phyloP scores from a whole-genome alignment of 169 alveolate genomes.

The Babesia divergens region DNA sequence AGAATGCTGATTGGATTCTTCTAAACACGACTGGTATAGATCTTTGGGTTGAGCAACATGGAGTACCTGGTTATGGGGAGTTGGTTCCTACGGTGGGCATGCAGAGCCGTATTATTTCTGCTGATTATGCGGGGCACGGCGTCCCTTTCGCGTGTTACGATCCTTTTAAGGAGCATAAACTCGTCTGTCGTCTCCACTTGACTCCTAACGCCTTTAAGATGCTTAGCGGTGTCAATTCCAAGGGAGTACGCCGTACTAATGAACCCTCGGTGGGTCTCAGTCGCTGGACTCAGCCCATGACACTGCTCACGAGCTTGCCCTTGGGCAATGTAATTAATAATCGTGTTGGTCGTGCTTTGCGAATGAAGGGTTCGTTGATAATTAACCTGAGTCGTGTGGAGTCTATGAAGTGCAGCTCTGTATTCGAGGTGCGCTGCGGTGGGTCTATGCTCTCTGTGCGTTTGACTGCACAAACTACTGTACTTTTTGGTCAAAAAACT shows the following conservation, averaged over 20 bases:
- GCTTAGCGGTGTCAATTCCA: not conserved
- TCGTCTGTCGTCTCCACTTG: slow-evolving; percentile 24
- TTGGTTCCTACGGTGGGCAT: slow-evolving; percentile 19
- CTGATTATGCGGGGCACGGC: slow-evolving; percentile 35
- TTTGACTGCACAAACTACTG: slow-evolving; percentile 51
- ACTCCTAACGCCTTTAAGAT: not conserved
- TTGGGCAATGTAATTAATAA: not conserved
- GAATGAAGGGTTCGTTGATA: slow-evolving; percentile 32
- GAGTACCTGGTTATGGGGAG: slow-evolving; percentile 55
- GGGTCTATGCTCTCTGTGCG: slow-evolving; percentile 13
- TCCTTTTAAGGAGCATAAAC: slow-evolving; percentile 57
- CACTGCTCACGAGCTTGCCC: not conserved
- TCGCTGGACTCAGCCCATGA: not conserved
- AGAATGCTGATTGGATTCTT: slow-evolving; percentile 51
- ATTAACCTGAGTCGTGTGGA: slow-evolving; percentile 54
- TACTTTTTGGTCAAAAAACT: slow-evolving; percentile 55
- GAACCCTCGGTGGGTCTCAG: not conserved
- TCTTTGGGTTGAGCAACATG: slow-evolving; percentile 58
- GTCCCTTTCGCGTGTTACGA: slow-evolving; percentile 55
- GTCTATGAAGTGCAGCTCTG: slow-evolving; percentile 33
- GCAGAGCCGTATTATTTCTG: not conserved
- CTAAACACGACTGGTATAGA: slow-evolving; percentile 56
- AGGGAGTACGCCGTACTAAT: slow-evolving; percentile 14
- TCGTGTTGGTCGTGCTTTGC: slow-evolving; percentile 9
- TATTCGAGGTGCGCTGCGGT: slow-evolving; percentile 30